Conservation (phyloP, 2,329 filamentous ascomycete genomes). For the Aspergillus unguis region DNA sequence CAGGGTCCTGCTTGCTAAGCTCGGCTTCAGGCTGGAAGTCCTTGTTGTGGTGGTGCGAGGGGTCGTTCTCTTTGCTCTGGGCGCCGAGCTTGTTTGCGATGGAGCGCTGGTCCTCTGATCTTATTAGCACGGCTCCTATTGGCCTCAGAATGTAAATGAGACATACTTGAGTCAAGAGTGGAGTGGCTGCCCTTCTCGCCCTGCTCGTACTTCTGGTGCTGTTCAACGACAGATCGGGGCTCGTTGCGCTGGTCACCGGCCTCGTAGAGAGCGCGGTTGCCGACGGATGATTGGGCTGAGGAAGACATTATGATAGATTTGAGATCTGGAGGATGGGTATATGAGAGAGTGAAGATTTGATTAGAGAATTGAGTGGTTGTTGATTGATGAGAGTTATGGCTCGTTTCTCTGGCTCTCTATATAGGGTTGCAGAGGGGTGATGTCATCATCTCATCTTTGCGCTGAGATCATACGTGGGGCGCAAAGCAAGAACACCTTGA, state of each 20-base stretch:
- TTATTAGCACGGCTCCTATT: no score
- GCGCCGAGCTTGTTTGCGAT: conserved; percentile 45
- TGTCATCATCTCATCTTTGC: conserved; percentile 10
- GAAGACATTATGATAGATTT: conserved; percentile 30
- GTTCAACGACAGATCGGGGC: conserved; percentile 50
- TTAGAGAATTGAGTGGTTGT: not conserved
- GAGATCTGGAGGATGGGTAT: not conserved
- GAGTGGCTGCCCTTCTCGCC: conserved; percentile 68
- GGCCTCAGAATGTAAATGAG: not conserved
- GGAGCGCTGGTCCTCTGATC: conserved; percentile 42
- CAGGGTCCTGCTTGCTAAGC: conserved; percentile 42
- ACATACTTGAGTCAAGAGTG: conserved; percentile 66
- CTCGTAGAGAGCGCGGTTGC: conserved; percentile 65
- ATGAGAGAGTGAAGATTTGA: not conserved
- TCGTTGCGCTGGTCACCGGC: conserved; percentile 70
- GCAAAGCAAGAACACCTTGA: not conserved
- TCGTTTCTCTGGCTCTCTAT: not conserved
- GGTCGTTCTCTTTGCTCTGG: conserved; percentile 29
- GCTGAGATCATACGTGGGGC: conserved; percentile 22
- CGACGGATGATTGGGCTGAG: conserved; percentile 62
- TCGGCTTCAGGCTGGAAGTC: conserved; percentile 35
- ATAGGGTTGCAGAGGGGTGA: conserved; percentile 1
- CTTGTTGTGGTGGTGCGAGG: conserved; percentile 25
- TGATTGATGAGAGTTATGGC: not conserved
- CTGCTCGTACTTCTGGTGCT: conserved; percentile 65